phyloP scores from a whole-genome alignment of 2,329 filamentous ascomycete genomes.

The Akanthomyces lecanii region DNA sequence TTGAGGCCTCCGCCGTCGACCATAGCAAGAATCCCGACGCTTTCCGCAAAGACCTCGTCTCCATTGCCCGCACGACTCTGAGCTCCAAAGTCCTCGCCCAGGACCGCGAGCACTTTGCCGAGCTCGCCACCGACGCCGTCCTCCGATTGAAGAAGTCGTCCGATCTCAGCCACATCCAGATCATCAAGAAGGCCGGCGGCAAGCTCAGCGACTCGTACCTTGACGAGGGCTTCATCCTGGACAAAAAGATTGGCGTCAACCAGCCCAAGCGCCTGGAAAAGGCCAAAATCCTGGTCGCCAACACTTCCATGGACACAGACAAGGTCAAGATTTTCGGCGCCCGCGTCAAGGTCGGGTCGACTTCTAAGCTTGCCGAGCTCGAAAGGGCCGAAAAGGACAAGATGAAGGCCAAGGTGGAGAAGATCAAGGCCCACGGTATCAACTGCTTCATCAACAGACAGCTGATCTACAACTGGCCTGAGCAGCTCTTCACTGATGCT shows the following conservation, averaged over 20 bases:
- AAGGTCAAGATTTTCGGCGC: conserved; percentile 99
- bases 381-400: conserved; percentile 98
- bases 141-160: conserved; percentile 84
- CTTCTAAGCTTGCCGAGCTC: conserved; percentile 93
- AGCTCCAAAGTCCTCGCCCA: conserved; percentile 96
- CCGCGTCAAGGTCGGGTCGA: conserved; percentile 92
- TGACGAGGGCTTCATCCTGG: conserved; percentile 95
- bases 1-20: conserved; percentile 82
- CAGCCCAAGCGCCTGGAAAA: conserved; percentile 97
- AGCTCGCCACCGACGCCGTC: conserved; percentile 86
- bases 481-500: conserved; percentile 96
- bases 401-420: conserved; percentile 99
- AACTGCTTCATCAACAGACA: conserved; percentile 99
- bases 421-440: conserved; percentile 97
- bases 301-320: conserved; percentile 99
- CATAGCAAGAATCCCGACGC: conserved; percentile 78
- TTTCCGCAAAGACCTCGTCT: conserved; percentile 83
- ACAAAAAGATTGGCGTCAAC: conserved; percentile 99
- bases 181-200: conserved; percentile 98
- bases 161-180: conserved; percentile 95
- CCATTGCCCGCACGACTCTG: conserved; percentile 90
- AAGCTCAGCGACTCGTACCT: conserved; percentile 97
- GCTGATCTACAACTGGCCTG: conserved; percentile 99
- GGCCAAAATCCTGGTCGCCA: conserved; percentile 95
- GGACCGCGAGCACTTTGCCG: conserved; percentile 86